These are phyloP conservation scores for Aspergillus alliaceus DNA, from an alignment of 2,329 filamentous ascomycete genomes.

Conservation along the genomic window DNA sequence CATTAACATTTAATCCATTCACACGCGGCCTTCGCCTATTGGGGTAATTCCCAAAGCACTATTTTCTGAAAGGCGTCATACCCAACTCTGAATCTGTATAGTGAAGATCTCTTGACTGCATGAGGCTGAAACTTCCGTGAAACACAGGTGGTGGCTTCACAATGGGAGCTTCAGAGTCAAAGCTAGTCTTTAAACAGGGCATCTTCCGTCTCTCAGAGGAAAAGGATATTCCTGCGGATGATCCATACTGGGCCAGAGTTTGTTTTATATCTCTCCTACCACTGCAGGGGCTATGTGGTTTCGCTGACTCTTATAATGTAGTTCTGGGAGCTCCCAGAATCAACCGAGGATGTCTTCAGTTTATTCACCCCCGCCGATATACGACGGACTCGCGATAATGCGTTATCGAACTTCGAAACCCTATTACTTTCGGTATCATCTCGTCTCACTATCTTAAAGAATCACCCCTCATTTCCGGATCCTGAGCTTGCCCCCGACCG, in stretches of 20 bases:
- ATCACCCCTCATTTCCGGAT: conserved; percentile 89
- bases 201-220: conserved; percentile 97
- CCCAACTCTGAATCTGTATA: neutral
- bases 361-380: conserved; percentile 89
- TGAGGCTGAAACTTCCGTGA: conserved; percentile 27
- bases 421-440: conserved; percentile 81
- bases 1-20: conserved; percentile 1
- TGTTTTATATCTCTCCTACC: conserved; percentile 34
- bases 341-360: conserved; percentile 93
- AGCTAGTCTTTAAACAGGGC: conserved; percentile 97
- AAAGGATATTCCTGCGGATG: conserved; percentile 79
- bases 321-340: conserved; percentile 98
- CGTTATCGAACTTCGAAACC: conserved; percentile 85
- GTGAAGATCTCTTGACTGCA: conserved; percentile 14
- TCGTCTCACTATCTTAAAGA: conserved; percentile 76
- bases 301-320: conserved; percentile 42
- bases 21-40: conserved; percentile 11
- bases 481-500: conserved; percentile 76
- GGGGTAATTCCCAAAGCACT: conserved; percentile 1
- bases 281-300: neutral
- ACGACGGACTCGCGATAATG: conserved; percentile 79
- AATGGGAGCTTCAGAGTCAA: conserved; percentile 98
- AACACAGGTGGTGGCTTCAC: conserved; percentile 27
- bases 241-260: conserved; percentile 91
- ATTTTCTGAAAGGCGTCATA: neutral